Conservation (phyloP, 768 basidiomycete species). For the Filobasidium floriforme region DNA sequence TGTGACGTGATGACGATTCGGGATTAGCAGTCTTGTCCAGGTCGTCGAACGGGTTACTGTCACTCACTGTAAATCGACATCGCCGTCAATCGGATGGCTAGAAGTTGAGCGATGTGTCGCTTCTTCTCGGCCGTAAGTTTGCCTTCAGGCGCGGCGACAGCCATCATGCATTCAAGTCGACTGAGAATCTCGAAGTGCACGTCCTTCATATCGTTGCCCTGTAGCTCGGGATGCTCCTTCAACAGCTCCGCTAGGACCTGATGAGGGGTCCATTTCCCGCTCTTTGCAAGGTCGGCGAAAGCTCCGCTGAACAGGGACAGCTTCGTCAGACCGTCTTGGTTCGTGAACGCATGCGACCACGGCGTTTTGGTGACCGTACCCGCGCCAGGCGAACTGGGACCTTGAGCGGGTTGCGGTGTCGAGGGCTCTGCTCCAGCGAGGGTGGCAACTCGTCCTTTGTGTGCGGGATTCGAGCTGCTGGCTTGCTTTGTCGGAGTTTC, state of each 20-base stretch:
- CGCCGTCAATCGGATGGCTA: slow-evolving; percentile 71
- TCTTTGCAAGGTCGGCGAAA: slow-evolving; percentile 9
- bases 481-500: neutral
- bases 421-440: slow-evolving; percentile 6
- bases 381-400: neutral
- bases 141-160: slow-evolving; percentile 55
- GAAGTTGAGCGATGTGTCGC: slow-evolving; percentile 52
- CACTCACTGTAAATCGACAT: slow-evolving; percentile 66
- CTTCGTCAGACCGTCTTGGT: slow-evolving; percentile 21
- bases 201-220: slow-evolving; percentile 58
- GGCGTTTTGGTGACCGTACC: neutral
- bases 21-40: no score
- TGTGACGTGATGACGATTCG: neutral
- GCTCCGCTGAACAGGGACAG: slow-evolving; percentile 3
- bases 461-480: neutral
- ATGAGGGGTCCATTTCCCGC: slow-evolving; percentile 13
- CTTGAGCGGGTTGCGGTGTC: neutral
- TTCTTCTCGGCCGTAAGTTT: slow-evolving; percentile 52
- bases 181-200: slow-evolving; percentile 85
- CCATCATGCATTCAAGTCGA: slow-evolving; percentile 68
- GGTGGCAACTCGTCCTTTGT: neutral
- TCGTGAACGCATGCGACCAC: slow-evolving; percentile 14
- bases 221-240: slow-evolving; percentile 16
- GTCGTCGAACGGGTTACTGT: neutral
- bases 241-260: slow-evolving; percentile 14